phyloP scores from a whole-genome alignment of 306 rosid species.

The Citrullus mucosospermus region DNA sequence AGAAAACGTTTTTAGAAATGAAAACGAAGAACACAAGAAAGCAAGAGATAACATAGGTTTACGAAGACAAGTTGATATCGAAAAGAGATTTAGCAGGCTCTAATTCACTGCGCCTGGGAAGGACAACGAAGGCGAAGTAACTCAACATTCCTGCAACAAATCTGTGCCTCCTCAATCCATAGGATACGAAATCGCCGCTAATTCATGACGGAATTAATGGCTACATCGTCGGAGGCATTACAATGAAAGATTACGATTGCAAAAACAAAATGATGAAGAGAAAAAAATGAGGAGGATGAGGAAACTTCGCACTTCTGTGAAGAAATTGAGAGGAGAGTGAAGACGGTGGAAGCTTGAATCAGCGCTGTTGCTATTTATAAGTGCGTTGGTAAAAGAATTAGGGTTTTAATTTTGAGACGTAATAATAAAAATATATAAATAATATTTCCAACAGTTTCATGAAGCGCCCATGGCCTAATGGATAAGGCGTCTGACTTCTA shows the following conservation, averaged over 20 bases:
- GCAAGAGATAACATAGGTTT: not conserved
- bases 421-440: not conserved
- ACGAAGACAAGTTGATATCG: not conserved
- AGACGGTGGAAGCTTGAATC: not conserved
- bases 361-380: not conserved
- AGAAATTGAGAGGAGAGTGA: no score
- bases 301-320: not conserved
- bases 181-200: not conserved
- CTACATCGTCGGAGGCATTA: not conserved
- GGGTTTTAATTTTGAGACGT: not conserved
- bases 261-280: not conserved
- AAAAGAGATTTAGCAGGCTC: slow-evolving; percentile 38
- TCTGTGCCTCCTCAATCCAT: slow-evolving; percentile 35
- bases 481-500: slow-evolving; percentile 13
- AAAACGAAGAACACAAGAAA: not conserved
- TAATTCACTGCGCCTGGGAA: slow-evolving; percentile 67
- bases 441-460: not conserved
- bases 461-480: slow-evolving; percentile 8
- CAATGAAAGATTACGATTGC: not conserved
- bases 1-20: not conserved
- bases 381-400: not conserved
- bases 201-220: not conserved
- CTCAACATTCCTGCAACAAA: slow-evolving; percentile 68
- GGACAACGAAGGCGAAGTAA: slow-evolving; percentile 47
- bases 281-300: not conserved